Base-by-base conservation (phyloP, 805 yeast species). In the Starmerella tilneyi region DNA sequence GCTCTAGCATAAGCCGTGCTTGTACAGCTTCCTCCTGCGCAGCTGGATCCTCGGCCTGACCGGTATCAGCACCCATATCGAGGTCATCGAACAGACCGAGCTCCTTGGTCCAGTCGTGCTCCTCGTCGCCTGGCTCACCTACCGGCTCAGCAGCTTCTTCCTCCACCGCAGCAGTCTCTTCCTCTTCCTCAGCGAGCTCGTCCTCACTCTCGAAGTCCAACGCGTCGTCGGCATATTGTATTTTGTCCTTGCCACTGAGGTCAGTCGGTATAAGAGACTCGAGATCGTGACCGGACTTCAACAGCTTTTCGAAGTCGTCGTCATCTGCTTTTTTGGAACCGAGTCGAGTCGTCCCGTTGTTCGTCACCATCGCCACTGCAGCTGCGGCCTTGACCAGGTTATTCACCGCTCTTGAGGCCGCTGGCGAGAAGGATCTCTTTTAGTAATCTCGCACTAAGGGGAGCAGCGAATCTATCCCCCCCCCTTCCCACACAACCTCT, bases 151-250 rank as follows among this genome's bases (percentile, higher is more conserved):
- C 56, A 4, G 39, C 57, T 4, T 39, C 54, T 15, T 48, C 56
- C 11, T 36, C 55, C 17, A 49, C 56, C 20, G n/a, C 49, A 6
- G 37, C 44, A 12, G 37, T 45, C 17, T 59, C 69, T 5, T 64
- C 70, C 45, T 84, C 94, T 37, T 88, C 96, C 20, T 88, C 96
- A 0, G 96, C 96, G 40, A 88, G 67, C 62, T 88, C 96, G 54
- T 88, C 96, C 57, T 84, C 94, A 60, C 84, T 95, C 58, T 84
- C 96, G 60, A 83, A 89, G 62, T 89, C 97, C 26, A 86, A 69
- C 9, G 98, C 98, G 61, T 88, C 89, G 6, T 76, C 95, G 1
- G 92, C 88, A 62, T 88, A 97, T 44, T 73, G 71, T 2, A 83
- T 66, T 62, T 74, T 66, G 16, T 74, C 79, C 26, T 66, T 72